These are phyloP conservation scores for Fusarium chuoi DNA, from an alignment of 2,329 filamentous ascomycete species.

Conservation along the genomic window DNA sequence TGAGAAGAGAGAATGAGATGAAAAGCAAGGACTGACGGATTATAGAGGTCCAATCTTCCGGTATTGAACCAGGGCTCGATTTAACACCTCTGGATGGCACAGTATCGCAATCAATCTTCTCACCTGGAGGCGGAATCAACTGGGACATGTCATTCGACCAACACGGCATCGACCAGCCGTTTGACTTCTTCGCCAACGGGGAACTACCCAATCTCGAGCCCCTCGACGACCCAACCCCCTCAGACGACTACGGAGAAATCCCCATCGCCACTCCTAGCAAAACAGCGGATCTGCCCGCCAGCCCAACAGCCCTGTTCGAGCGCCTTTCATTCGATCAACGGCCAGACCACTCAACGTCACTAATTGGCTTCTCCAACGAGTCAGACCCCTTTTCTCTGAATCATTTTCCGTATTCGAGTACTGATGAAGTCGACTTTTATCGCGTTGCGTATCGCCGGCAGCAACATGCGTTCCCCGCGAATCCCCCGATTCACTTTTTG, in stretches of 20 bases:
- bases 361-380: neutral
- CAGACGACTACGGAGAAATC: neutral
- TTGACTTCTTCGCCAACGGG: conserved; percentile 4
- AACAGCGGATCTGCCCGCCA: neutral
- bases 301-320: neutral
- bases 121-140: neutral
- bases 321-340: neutral
- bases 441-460: neutral
- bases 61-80: accelerated
- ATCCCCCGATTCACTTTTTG: neutral
- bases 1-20: accelerated
- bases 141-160: neutral
- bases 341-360: neutral
- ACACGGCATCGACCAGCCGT: neutral
- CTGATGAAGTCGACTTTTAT: conserved; percentile 6
- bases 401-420: neutral
- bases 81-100: neutral
- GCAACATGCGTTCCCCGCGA: neutral
- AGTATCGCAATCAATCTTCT: neutral
- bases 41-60: neutral
- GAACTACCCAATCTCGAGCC: neutral
- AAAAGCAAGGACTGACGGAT: neutral
- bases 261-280: neutral
- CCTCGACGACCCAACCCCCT: neutral
- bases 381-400: neutral